A percentile compares a stretch with the other conserved stretches of the same genome.
phyloP scores from a whole-genome alignment of 2,329 filamentous ascomycete species.

The Ophiostoma perfectum region DNA sequence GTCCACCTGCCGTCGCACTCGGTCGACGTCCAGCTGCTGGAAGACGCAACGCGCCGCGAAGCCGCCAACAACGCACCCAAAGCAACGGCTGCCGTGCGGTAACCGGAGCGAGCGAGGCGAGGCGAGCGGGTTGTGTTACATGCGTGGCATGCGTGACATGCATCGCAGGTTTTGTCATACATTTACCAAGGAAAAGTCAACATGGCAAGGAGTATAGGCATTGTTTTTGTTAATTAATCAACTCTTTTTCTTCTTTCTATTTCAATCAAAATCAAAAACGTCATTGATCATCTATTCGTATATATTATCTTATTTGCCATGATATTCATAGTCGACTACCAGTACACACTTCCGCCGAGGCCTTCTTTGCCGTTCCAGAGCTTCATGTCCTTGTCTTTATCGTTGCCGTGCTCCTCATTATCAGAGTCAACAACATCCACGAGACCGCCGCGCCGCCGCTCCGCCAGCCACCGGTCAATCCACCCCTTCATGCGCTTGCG shows the following conservation, averaged over 20 bases:
- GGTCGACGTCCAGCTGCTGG: slow-evolving; percentile 79
- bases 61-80: slow-evolving; percentile 54
- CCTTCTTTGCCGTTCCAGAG: slow-evolving; percentile 41
- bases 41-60: slow-evolving; percentile 83
- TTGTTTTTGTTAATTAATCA: neutral
- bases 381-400: slow-evolving; percentile 35
- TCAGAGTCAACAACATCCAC: slow-evolving; percentile 41
- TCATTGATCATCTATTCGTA: no score
- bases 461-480: slow-evolving; percentile 57
- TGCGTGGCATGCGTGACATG: no score
- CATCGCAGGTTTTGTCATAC: neutral
- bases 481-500: slow-evolving; percentile 59
- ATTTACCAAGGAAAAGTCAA: neutral
- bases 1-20: slow-evolving; percentile 78
- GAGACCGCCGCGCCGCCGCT: slow-evolving; percentile 52
- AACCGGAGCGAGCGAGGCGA: neutral
- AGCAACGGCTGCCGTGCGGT: slow-evolving; percentile 1
- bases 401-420: slow-evolving; percentile 11
- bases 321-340: slow-evolving; percentile 30
- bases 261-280: no score
- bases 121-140: no score
- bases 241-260: no score
- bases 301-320: neutral
- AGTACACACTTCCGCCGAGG: slow-evolving; percentile 38
- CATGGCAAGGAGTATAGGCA: slow-evolving; percentile 10